phyloP scores from a whole-genome alignment of 768 basidiomycete genomes.

The Lentinula raphanica region DNA sequence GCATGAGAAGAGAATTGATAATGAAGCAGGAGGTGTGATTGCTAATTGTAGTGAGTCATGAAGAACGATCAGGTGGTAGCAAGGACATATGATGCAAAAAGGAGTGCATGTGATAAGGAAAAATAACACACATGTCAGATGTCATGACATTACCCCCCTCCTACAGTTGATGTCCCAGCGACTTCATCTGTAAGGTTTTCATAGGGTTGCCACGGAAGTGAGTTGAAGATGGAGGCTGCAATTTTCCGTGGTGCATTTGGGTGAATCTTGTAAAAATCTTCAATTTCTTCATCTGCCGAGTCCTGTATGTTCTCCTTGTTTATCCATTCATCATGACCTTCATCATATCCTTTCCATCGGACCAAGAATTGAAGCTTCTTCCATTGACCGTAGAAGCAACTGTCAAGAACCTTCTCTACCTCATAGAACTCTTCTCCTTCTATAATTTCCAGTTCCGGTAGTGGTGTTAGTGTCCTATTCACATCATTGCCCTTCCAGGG shows the following conservation, averaged over 20 bases:
- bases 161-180: too few species aligned
- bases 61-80: too few species aligned
- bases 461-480: neutral
- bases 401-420: neutral
- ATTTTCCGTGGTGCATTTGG: neutral
- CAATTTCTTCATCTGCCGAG: neutral
- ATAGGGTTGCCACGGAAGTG: neutral
- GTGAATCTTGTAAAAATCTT: neutral
- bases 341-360: neutral
- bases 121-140: too few species aligned
- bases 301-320: neutral
- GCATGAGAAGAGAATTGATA: too few species aligned
- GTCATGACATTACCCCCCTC: too few species aligned
- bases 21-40: too few species aligned
- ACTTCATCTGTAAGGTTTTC: neutral
- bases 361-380: neutral
- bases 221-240: neutral
- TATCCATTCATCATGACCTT: neutral
- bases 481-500: too few species aligned
- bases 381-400: neutral
- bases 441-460: neutral
- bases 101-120: too few species aligned
- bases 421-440: neutral
- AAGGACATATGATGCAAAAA: too few species aligned
- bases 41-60: too few species aligned